These are phyloP conservation scores for Betula pendula DNA, from an alignment of 306 rosid genomes.

Conservation along the genomic window DNA sequence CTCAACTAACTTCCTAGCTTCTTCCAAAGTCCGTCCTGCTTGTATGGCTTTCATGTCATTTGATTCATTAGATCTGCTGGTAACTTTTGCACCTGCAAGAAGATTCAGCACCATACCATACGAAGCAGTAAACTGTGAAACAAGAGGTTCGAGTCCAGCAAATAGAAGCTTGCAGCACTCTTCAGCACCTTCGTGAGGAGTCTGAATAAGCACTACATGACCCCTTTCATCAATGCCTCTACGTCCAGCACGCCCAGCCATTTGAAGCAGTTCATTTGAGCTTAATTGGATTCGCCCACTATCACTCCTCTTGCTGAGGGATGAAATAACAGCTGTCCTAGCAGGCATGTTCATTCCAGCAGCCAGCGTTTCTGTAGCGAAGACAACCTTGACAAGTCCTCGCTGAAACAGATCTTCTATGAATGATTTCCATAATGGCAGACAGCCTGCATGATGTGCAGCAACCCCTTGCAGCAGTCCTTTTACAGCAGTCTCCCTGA, in stretches of 20 bases:
- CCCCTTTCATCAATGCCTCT: slow-evolving; percentile 87
- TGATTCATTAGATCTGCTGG: slow-evolving; percentile 56
- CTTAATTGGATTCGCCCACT: slow-evolving; percentile 63
- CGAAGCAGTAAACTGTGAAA: slow-evolving; percentile 94
- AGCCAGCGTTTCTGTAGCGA: slow-evolving; percentile 96
- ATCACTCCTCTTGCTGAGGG: slow-evolving; percentile 83
- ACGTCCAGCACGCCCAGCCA: slow-evolving; percentile 99
- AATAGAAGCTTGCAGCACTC: slow-evolving; percentile 90
- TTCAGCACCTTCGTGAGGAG: slow-evolving; percentile 90
- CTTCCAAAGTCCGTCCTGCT: slow-evolving; percentile 78
- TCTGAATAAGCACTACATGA: slow-evolving; percentile 85
- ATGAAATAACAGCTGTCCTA: slow-evolving; percentile 85
- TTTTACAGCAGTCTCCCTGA: slow-evolving; percentile 78
- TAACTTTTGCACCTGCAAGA: slow-evolving; percentile 81
- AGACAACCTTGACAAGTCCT: slow-evolving; percentile 95
- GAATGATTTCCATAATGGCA: slow-evolving; percentile 93
- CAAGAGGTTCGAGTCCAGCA: slow-evolving; percentile 89
- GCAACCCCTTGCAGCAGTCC: slow-evolving; percentile 90
- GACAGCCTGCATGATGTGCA: slow-evolving; percentile 98
- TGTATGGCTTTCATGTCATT: slow-evolving; percentile 43
- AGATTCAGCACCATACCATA: slow-evolving; percentile 98
- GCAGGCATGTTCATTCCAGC: slow-evolving; percentile 99
- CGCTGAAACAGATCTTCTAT: slow-evolving; percentile 89
- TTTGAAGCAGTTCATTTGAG: slow-evolving; percentile 92
- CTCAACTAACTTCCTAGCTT: slow-evolving; percentile 95